Evolutionary conservation across 805 yeast genomes (phyloP).

Genomic region (Yamadazyma nakazawae): DNA sequence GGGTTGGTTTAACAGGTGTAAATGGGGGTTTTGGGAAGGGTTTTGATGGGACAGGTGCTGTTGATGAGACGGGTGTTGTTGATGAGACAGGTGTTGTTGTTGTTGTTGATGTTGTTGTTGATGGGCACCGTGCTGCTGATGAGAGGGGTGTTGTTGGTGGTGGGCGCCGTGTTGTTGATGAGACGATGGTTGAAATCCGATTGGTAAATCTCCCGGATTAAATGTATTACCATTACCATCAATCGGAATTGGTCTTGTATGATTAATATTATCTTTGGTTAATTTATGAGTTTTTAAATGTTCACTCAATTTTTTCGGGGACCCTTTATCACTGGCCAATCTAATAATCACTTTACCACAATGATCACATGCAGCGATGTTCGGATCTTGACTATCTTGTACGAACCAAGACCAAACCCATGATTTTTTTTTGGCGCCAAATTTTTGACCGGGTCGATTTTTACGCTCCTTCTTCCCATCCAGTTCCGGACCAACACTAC

Average conservation of each 20-base stretch:
- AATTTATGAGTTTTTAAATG: slow-evolving; percentile 49
- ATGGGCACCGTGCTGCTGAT: neutral
- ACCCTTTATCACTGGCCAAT: slow-evolving; percentile 51
- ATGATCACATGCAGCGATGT: slow-evolving; percentile 51
- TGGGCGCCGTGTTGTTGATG: too few relatives aligned
- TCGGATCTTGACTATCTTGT: slow-evolving; percentile 47
- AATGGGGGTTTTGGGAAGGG: neutral
- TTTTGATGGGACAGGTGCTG: neutral
- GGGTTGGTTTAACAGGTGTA: neutral
- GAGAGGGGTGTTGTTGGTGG: neutral
- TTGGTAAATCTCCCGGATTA: slow-evolving; percentile 22
- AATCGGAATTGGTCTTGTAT: slow-evolving; percentile 35
- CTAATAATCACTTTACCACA: slow-evolving; percentile 50
- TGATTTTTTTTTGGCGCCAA: slow-evolving; percentile 58
- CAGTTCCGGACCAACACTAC: neutral
- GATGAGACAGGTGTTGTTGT: neutral
- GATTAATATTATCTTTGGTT: slow-evolving; percentile 36
- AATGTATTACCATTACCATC: slow-evolving; percentile 37
- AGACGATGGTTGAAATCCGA: neutral
- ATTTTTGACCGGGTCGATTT: slow-evolving; percentile 52
- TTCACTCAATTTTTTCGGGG: slow-evolving; percentile 57
- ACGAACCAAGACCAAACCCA: slow-evolving; percentile 66
- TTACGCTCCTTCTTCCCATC: slow-evolving; percentile 27
- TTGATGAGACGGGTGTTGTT: neutral
- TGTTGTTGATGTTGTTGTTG: neutral